Base-by-base conservation (phyloP, 2,329 filamentous ascomycete species). In the Malbranchea zuffiana region DNA sequence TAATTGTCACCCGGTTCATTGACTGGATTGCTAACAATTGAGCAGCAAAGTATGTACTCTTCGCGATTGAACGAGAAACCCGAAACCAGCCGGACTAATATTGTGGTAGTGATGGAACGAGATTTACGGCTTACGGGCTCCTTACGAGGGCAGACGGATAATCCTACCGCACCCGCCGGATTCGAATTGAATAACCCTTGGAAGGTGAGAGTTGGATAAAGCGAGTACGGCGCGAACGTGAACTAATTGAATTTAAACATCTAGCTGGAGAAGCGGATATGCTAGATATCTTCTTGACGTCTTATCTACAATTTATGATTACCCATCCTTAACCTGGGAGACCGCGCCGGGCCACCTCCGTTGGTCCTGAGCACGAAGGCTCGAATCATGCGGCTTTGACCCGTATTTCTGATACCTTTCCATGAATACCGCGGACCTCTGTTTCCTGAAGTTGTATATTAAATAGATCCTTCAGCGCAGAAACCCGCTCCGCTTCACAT, bases 121-220 rank as follows among this genome's bases (percentile, higher is more conserved):
- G 75, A 80, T 55, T 60, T 68, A 51, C 62, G 75, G 45, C 63
- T 80, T 49, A 80, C 75, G 26, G 75, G 75, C 37, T 70, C 65
- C 45, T 51, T 69, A 50, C 65, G 75, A 60, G 75, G 73, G 42
- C 75, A 80, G 54, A 72, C 72, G 39, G 72, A 75, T 58, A 71
- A 67, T 44, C 62, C 67, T 31, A 58, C 62, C 41, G 75, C 75
- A 19, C 75, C 75, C 18, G 58, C 64, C 39, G 75, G 74, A 43
- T 80, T 79, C 60, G 75, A 78, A 59, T 55, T 78, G 51, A 79
- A 71, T 69, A 78, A 77, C 60, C 71, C 72, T 45, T 80, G 75
- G 75, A 75, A 71, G 68, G 75, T 78, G 67, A 41, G 68, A 54
- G 41, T 21, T 15, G 7, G 3, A 32, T 5, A 11, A 13, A 6